Conservation (phyloP, 2,329 filamentous ascomycete species). For the Stagonosporopsis cucurbitacearum region DNA sequence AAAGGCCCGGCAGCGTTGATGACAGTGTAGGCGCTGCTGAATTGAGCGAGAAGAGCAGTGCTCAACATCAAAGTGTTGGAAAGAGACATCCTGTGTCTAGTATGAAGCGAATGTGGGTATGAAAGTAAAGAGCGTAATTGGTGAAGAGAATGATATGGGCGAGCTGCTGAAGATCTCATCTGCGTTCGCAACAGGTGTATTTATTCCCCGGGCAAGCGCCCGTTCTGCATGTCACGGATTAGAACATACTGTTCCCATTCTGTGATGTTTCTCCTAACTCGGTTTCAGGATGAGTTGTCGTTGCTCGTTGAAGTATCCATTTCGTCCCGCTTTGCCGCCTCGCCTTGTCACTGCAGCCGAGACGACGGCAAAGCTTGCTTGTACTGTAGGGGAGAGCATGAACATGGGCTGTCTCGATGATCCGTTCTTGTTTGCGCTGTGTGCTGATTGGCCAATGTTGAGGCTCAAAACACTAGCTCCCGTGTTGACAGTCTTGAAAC, state of each 20-base stretch:
- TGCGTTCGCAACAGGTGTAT: not conserved
- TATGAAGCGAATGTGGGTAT: constrained; percentile 9
- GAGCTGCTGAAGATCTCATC: not conserved
- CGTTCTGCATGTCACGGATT: not conserved
- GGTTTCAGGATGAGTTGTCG: constrained; percentile 8
- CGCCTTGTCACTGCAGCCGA: not conserved
- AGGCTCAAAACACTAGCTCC: constrained; percentile 17
- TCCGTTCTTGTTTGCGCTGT: not conserved
- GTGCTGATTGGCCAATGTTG: constrained; percentile 6
- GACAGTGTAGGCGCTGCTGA: constrained; percentile 43
- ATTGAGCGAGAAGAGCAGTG: constrained; percentile 35
- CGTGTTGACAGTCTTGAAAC: constrained; percentile 15
- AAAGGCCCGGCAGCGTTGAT: constrained; percentile 45
- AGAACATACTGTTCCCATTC: constrained; percentile 7
- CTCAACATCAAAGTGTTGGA: constrained; percentile 28
- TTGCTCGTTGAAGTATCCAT: constrained; percentile 7
- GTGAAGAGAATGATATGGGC: constrained; percentile 3
- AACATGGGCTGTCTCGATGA: not conserved
- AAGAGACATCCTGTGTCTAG: constrained; percentile 41
- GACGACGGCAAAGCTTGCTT: constrained; percentile 1
- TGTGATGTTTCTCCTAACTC: constrained; percentile 3
- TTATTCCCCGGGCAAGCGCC: constrained; percentile 5
- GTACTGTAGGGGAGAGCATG: not conserved
- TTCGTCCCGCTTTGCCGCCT: not conserved
- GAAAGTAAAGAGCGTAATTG: constrained; percentile 6